Evolutionary conservation across 2,329 filamentous ascomycete genomes (phyloP).

Genomic region (Simplicillium aogashimaense): DNA sequence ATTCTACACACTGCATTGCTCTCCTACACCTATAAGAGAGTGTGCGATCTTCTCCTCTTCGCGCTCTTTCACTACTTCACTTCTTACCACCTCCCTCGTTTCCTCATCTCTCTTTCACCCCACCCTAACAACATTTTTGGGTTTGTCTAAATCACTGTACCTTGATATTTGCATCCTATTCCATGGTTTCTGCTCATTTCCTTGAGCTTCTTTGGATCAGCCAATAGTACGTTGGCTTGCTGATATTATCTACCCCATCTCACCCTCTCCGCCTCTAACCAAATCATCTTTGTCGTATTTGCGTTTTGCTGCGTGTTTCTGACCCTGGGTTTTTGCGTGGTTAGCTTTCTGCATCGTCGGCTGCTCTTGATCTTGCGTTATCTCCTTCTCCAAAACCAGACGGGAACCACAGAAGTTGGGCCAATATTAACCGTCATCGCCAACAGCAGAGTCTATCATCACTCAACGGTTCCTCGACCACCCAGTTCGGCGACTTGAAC

Average conservation of each 20-base stretch:
- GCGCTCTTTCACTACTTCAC: too few species aligned
- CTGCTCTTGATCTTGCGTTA: constrained; percentile 69
- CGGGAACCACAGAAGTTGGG: constrained; percentile 44
- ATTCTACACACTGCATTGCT: neutral
- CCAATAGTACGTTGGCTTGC: neutral
- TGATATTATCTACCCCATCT: too few species aligned
- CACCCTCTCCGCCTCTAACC: too few species aligned
- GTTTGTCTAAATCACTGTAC: neutral
- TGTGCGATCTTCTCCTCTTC: neutral
- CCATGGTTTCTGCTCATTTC: neutral
- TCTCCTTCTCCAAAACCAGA: constrained; percentile 58
- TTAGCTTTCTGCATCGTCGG: constrained; percentile 71
- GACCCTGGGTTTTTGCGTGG: constrained; percentile 20
- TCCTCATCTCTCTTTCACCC: neutral
- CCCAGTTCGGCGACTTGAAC: constrained; percentile 33
- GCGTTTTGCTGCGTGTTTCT: constrained; percentile 16
- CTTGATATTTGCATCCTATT: neutral
- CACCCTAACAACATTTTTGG: neutral
- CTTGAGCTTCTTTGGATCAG: neutral
- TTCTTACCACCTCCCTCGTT: too few species aligned
- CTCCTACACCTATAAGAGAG: neutral
- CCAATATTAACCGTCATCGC: constrained; percentile 55
- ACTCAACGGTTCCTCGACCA: constrained; percentile 28
- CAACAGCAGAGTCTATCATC: constrained; percentile 49
- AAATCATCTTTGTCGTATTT: constrained; percentile 8